These are phyloP conservation scores for Silene uniflora DNA, from an alignment of 148 eudicot genomes.

Conservation along the genomic window DNA sequence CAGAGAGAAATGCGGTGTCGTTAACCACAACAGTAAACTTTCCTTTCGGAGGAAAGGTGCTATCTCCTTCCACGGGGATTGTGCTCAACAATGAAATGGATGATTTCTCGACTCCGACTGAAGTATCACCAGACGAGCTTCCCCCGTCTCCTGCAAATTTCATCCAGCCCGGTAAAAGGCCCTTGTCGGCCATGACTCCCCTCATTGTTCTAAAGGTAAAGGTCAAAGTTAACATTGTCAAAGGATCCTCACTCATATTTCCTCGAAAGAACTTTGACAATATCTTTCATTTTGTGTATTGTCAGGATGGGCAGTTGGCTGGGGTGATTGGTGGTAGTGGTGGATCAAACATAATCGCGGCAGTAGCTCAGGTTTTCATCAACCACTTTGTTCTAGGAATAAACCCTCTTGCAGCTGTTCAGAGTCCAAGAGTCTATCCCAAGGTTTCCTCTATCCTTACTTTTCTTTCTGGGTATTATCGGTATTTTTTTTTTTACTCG, in stretches of 20 bases:
- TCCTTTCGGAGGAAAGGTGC: conserved; percentile 64
- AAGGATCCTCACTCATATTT: neutral
- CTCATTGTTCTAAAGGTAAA: conserved; percentile 64
- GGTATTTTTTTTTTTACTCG: neutral
- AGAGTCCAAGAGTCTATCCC: conserved; percentile 85
- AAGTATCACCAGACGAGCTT: conserved; percentile 43
- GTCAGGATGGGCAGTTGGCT: conserved; percentile 65
- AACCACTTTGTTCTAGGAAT: conserved; percentile 68
- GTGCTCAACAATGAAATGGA: conserved; percentile 84
- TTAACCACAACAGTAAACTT: conserved; percentile 82
- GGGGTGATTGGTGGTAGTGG: conserved; percentile 97
- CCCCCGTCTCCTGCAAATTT: conserved; percentile 83
- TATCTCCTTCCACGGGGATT: conserved; percentile 77
- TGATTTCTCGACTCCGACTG: conserved; percentile 82
- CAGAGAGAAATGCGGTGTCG: conserved; percentile 86
- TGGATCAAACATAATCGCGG: conserved; percentile 69
- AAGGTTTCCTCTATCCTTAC: conserved; percentile 35
- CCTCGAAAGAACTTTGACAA: neutral
- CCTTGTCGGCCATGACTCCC: conserved; percentile 96
- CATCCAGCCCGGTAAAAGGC: conserved; percentile 76
- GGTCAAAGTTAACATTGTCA: neutral
- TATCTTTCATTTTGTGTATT: neutral
- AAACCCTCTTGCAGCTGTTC: conserved; percentile 74
- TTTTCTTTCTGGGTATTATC: neutral
- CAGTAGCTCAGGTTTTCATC: conserved; percentile 72